Evolutionary conservation across 2,329 filamentous ascomycete genomes (phyloP).

Genomic region (Diplodia seriata): DNA sequence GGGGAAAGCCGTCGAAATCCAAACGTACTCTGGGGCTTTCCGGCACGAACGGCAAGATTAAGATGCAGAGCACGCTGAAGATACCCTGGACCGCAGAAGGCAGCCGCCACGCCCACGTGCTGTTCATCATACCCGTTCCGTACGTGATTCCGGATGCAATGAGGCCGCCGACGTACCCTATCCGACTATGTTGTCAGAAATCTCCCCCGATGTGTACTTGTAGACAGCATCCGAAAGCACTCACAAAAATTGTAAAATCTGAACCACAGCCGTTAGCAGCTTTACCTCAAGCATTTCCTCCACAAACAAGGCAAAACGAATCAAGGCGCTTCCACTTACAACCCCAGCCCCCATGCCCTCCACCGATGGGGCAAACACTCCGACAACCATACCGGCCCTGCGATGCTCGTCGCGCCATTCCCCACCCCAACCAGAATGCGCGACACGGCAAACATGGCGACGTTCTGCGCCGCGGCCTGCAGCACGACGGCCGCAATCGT

Average conservation of each 20-base stretch:
- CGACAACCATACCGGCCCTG: slow-evolving; percentile 56
- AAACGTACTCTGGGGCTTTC: slow-evolving; percentile 4
- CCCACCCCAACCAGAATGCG: slow-evolving; percentile 59
- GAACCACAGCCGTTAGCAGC: not conserved
- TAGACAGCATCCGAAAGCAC: not conserved
- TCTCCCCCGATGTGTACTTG: not conserved
- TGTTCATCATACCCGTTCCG: slow-evolving; percentile 52
- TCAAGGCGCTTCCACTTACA: slow-evolving; percentile 35
- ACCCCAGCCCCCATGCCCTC: slow-evolving; percentile 54
- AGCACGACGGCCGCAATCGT: slow-evolving; percentile 56
- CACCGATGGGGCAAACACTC: slow-evolving; percentile 57
- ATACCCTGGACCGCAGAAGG: slow-evolving; percentile 55
- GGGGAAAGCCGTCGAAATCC: not conserved
- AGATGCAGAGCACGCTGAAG: slow-evolving; percentile 51
- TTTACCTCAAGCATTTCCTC: slow-evolving; percentile 37
- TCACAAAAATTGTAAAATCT: slow-evolving; percentile 25
- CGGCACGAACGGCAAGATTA: slow-evolving; percentile 54
- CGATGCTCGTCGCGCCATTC: slow-evolving; percentile 51
- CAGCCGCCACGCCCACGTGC: slow-evolving; percentile 57
- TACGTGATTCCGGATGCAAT: slow-evolving; percentile 58
- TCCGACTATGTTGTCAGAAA: not conserved
- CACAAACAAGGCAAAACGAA: not conserved
- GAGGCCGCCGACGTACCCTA: slow-evolving; percentile 41
- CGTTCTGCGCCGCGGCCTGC: slow-evolving; percentile 58
- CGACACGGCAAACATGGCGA: slow-evolving; percentile 59